phyloP scores from a whole-genome alignment of 805 yeast genomes.

The Lipomyces anomalus region DNA sequence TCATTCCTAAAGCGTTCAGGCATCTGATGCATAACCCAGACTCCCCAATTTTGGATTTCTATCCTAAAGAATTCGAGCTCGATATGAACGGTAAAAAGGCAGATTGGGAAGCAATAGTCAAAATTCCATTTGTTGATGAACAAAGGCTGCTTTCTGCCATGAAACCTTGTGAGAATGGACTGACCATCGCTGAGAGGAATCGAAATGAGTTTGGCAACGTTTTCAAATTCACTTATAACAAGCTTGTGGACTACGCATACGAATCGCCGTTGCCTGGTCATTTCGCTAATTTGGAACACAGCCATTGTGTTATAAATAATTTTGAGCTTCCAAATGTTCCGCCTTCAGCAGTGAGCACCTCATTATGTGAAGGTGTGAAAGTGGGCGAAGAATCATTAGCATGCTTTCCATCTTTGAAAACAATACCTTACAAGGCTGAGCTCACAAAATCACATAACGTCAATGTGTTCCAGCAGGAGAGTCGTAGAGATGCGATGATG shows the following conservation, averaged over 20 bases:
- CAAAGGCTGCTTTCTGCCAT: conserved; percentile 66
- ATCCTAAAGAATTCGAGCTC: conserved; percentile 79
- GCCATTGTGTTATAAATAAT: conserved; percentile 65
- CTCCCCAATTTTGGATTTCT: conserved; percentile 85
- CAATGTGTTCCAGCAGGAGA: conserved; percentile 75
- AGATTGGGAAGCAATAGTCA: conserved; percentile 96
- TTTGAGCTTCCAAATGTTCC: conserved; percentile 48
- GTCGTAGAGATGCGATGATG: conserved; percentile 75
- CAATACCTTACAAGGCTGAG: conserved; percentile 55
- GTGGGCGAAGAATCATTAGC: conserved; percentile 69
- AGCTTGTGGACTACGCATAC: conserved; percentile 62
- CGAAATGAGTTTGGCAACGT: conserved; percentile 75
- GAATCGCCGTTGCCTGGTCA: conserved; percentile 72
- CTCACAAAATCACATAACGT: conserved; percentile 56
- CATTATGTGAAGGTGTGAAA: conserved; percentile 60
- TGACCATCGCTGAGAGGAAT: conserved; percentile 61
- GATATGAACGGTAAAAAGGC: conserved; percentile 95
- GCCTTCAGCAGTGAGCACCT: conserved; percentile 37
- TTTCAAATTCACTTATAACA: conserved; percentile 63
- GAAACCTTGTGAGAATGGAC: conserved; percentile 50
- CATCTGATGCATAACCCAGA: conserved; percentile 76
- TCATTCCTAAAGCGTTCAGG: conserved; percentile 75
- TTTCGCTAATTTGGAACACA: conserved; percentile 71
- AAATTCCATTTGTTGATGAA: conserved; percentile 87
- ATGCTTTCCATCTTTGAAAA: conserved; percentile 81